These are phyloP conservation scores for Neoboletus brunneissimus DNA, from an alignment of 768 basidiomycete species.

Conservation along the genomic window DNA sequence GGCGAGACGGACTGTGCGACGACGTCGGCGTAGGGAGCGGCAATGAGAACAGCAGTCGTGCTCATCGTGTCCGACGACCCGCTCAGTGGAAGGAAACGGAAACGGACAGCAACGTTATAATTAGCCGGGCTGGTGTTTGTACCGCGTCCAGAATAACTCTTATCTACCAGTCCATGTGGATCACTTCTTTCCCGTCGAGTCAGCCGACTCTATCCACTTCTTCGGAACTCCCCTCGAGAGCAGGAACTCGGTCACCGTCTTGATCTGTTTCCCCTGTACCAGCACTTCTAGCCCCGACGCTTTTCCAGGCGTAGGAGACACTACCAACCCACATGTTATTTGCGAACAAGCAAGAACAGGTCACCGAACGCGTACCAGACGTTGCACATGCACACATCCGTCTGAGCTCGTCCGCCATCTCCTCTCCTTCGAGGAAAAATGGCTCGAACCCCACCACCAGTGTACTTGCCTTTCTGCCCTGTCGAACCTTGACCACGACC, in stretches of 20 bases:
- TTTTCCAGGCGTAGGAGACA: slow-evolving; percentile 60
- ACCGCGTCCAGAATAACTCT: not conserved
- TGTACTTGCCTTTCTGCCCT: slow-evolving; percentile 75
- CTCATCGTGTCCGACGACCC: slow-evolving; percentile 4
- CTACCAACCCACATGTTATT: slow-evolving; percentile 33
- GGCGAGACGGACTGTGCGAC: slow-evolving; percentile 16
- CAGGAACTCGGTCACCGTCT: slow-evolving; percentile 64
- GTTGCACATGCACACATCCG: slow-evolving; percentile 78
- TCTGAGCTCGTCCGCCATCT: slow-evolving; percentile 75
- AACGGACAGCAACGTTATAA: not conserved
- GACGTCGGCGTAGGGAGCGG: slow-evolving; percentile 22
- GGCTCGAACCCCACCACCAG: slow-evolving; percentile 78
- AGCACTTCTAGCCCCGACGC: slow-evolving; percentile 63
- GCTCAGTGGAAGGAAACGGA: not conserved
- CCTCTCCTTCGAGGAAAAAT: slow-evolving; percentile 64
- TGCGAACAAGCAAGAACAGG: not conserved
- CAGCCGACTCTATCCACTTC: slow-evolving; percentile 68
- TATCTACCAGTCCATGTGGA: not conserved
- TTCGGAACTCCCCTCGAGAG: slow-evolving; percentile 72
- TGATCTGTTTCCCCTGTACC: slow-evolving; percentile 82
- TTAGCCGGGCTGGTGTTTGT: not conserved
- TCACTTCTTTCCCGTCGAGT: slow-evolving; percentile 45
- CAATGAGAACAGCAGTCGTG: slow-evolving; percentile 14
- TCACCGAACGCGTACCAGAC: slow-evolving; percentile 47
- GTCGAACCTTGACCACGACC: slow-evolving; percentile 68